Base-by-base conservation (phyloP, 192 early-diverging fungal species). In the Gigaspora rosea region DNA sequence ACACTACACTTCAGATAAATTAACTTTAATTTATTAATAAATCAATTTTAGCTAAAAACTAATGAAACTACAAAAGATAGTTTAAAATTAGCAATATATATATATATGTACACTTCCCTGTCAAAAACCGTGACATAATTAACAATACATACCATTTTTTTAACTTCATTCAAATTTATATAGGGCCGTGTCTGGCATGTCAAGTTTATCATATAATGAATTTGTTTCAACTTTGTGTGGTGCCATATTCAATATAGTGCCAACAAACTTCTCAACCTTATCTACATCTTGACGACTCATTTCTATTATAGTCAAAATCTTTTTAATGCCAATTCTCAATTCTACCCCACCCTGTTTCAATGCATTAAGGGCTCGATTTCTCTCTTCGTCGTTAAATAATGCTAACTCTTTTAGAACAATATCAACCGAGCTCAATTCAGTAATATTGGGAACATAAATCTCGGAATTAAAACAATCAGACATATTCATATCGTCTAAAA, bases 401-500 rank as follows among this genome's bases (percentile, higher is more conserved):
- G 88, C 74, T 13, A 97, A 81, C 22, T 86, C 86, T 78, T 88
- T 78, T 8, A 94, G 81, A n/a, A 97, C 92, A 50, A 81, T 81
- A 67, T 94, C 85, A 50, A 98, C 84, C 1, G 91, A 86, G 15
- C 81, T 81, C n/a, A 98, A 78, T 4, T 85, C 85, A n/a, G 85
- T 82, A 70, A 98, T 88, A 66, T 89, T 90, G 46, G 94, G 91
- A 1, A 96, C 90, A 80, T 96, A 91, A 20, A 97, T 86, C 70
- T 94, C 89, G 46, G 90, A 87, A 78, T 95, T 92, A 83, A 99
- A 99, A 3, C 88, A 92, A 61, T 95, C 91, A 22, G 86, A 80
- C 81, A 98, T 81, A 66, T 94, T 95, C 94, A 98, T 96, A 80
- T 95, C 86, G 32, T 92, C 83, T 57, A 99, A 81, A 61, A 96